Base-by-base conservation (phyloP, 371 early-diverging fungal genomes). In the Rhizopus arrhizus region DNA sequence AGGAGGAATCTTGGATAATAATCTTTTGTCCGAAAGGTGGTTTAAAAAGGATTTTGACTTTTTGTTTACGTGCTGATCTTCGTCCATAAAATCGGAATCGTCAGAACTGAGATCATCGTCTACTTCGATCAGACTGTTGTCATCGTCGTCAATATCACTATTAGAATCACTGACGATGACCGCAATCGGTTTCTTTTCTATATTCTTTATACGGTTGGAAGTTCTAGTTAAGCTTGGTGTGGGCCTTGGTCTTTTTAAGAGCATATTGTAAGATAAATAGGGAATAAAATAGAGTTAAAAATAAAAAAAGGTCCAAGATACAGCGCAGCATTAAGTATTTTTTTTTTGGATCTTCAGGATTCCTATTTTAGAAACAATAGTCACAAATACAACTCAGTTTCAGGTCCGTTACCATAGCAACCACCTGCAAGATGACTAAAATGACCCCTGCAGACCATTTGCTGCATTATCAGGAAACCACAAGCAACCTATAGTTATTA, bases 41-140 rank as follows among this genome's bases (percentile, higher is more conserved):
- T 34, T 51, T 4, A 69, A 34, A 1, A 41, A 58, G 9, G 47
- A 36, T 10, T 65, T 42, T 12, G 40, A 28, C 16, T 41, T 57
- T 33, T 56, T 58, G 3, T 31, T 36, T 13, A 47, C 56, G 47
- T 58, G 60, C 38, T 66, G 60, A 41, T 46, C 35, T 7, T 62
- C 68, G 40, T 72, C 68, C 15, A 38, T 65, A 31, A 66, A 72
- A 28, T 69, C 70, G 15, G 67, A 64, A 51, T 70, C 75, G 16
- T 9, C 16, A 48, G 48, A 48, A 48, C 48, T 48, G 36, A 65
- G 63, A 12, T 56, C 66, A 53, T 60, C 35, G 36, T 66, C 59
- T 12, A 46, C 53, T 10, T 64, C 43, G 16, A 48, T 48, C 29
- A 15, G 15, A 9, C 8, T 9, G 28, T 22, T 15, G 43, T 43